Evolutionary conservation across 164 flowering plant genomes (phyloP).

Genomic region (Liriodendron chinense): DNA sequence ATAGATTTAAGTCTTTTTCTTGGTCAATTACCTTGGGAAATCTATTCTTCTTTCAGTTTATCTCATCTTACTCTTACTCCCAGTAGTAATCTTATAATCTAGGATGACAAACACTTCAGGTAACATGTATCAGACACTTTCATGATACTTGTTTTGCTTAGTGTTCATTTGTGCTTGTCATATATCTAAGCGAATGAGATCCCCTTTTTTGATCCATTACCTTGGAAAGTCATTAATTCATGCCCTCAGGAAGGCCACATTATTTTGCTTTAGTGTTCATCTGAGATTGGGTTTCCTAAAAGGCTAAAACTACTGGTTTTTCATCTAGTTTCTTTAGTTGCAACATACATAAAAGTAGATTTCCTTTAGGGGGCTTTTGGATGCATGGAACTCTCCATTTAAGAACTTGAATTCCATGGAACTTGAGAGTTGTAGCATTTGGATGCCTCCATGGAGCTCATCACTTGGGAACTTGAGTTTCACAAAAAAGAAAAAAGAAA

Average conservation of each 20-base stretch:
- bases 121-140: background rate
- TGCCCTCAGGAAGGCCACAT: background rate
- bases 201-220: background rate
- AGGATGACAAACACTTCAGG: background rate
- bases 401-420: background rate
- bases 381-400: background rate
- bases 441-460: background rate
- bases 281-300: background rate
- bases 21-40: background rate
- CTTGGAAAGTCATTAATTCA: background rate
- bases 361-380: background rate
- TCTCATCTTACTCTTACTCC: background rate
- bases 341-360: background rate
- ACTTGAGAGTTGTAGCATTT: background rate
- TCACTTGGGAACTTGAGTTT: background rate
- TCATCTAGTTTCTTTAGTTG: background rate
- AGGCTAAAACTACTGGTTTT: background rate
- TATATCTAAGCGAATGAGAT: background rate
- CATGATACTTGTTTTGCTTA: background rate
- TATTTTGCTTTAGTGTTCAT: background rate
- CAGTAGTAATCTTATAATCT: background rate
- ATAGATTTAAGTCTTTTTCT: slow-evolving; percentile 1
- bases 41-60: background rate
- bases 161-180: background rate
- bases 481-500: too few species aligned